Conservation (phyloP, 202 grass and related monocot genomes). For the Hordeum pubiflorum region DNA sequence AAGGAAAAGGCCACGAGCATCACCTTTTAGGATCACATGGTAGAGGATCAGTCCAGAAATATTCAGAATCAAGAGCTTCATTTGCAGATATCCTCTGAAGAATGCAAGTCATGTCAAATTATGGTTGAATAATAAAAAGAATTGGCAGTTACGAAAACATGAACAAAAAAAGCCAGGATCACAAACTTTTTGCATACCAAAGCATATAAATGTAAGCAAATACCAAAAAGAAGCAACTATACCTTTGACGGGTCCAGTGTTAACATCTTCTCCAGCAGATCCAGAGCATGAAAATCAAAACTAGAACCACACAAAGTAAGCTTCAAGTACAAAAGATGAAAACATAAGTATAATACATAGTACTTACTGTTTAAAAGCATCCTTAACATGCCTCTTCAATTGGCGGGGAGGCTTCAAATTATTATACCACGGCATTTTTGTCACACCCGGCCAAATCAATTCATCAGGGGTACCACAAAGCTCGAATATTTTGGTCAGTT, state of each 20-base stretch:
- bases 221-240: background rate
- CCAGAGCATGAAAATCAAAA: slow-evolving; percentile 73
- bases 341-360: background rate
- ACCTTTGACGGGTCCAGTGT: slow-evolving; percentile 72
- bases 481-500: slow-evolving; percentile 79
- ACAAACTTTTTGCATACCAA: background rate
- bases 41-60: slow-evolving; percentile 60
- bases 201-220: slow-evolving; percentile 4
- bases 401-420: slow-evolving; percentile 60
- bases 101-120: slow-evolving; percentile 22
- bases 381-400: slow-evolving; percentile 61
- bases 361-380: slow-evolving; percentile 80
- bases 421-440: slow-evolving; percentile 87
- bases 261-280: slow-evolving; percentile 89
- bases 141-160: background rate
- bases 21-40: slow-evolving; percentile 81
- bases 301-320: slow-evolving; percentile 32
- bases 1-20: background rate
- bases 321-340: slow-evolving; percentile 14
- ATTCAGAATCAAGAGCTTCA: slow-evolving; percentile 65
- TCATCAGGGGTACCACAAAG: slow-evolving; percentile 91
- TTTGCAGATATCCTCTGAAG: slow-evolving; percentile 60
- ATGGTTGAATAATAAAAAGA: background rate
- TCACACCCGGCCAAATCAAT: slow-evolving; percentile 67
- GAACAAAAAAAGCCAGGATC: background rate